Evolutionary conservation across 2,329 filamentous ascomycete species (phyloP), one percentile per base, ranked within the genome.

Genomic region (Tolypocladium nubicola): DNA sequence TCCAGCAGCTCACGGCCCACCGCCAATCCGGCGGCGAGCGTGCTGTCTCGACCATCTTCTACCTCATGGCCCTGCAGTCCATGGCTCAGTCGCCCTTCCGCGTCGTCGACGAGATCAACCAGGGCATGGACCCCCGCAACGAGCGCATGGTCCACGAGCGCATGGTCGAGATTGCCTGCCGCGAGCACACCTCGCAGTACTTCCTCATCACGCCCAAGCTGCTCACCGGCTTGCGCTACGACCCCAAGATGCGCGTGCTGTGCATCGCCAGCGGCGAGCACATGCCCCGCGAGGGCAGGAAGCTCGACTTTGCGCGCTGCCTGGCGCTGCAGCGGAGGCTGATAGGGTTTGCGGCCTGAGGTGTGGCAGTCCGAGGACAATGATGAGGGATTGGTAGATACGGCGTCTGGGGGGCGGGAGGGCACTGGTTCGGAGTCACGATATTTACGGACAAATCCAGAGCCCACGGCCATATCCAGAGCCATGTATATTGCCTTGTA

Each of bases 71-170:
- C 6, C 82, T 99, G 33, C 94, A 99, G 71, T 89, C 89, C 54
- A 86, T 99, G 66, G 93, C 94, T 19, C 88, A 91, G 66, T 91
- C 92, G 4, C 94, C 94, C 1, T 99, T 99, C 82, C 90, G 94
- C 55, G 93, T 99, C 54, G 94, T 99, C 59, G 94, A 99, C 73
- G 94, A 99, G 76, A 99, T 99, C 79, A 99, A 99, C 69, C 94
- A 99, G 75, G 94, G 94, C 63, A 99, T 99, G 94, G 94, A 99
- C 71, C 94, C 93, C 49, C 87, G 94, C 66, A 99, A 99, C 73
- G 94, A 99, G 74, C 89, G 94, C 64, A 95, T 97, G 84, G 92
- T 99, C 19, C 94, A 99, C 74, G 90, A 93, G 69, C 89, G 94
- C 61, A 95, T 99, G 88, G 94, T 99, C 10, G 91, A 97, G 67